Conservation (phyloP, 2,329 filamentous ascomycete genomes). For the Monosporascus sp. region DNA sequence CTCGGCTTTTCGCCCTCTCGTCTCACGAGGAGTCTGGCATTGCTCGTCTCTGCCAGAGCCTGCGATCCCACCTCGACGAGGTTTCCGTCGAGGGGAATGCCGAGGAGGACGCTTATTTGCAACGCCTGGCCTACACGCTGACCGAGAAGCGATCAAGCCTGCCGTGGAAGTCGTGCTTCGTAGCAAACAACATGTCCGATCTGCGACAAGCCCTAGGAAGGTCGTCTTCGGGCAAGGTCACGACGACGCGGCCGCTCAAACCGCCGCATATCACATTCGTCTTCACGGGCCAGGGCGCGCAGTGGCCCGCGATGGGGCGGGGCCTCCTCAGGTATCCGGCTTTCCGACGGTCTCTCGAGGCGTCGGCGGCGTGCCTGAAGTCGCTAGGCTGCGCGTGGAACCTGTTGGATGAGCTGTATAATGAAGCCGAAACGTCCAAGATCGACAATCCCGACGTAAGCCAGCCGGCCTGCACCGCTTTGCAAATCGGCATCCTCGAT, state of each 20-base stretch:
- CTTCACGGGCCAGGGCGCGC: slow-evolving; percentile 32
- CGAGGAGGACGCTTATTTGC: no score
- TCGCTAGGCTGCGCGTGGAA: neutral
- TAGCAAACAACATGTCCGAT: no score
- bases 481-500: no score
- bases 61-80: no score
- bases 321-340: slow-evolving; percentile 26
- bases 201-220: no score
- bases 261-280: slow-evolving; percentile 19
- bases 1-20: no score
- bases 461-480: no score
- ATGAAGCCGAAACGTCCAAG: no score
- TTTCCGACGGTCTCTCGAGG: slow-evolving; percentile 21
- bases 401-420: neutral
- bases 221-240: slow-evolving; percentile 3
- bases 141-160: neutral
- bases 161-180: slow-evolving; percentile 35
- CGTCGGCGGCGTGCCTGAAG: slow-evolving; percentile 21
- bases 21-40: no score
- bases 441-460: no score
- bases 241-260: slow-evolving; percentile 6
- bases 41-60: no score
- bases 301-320: slow-evolving; percentile 32
- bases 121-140: neutral
- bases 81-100: no score